Evolutionary conservation across 2,329 filamentous ascomycete species (phyloP), one percentile per base, ranked within the genome.

Genomic region (Nigrospora sphaerica): DNA sequence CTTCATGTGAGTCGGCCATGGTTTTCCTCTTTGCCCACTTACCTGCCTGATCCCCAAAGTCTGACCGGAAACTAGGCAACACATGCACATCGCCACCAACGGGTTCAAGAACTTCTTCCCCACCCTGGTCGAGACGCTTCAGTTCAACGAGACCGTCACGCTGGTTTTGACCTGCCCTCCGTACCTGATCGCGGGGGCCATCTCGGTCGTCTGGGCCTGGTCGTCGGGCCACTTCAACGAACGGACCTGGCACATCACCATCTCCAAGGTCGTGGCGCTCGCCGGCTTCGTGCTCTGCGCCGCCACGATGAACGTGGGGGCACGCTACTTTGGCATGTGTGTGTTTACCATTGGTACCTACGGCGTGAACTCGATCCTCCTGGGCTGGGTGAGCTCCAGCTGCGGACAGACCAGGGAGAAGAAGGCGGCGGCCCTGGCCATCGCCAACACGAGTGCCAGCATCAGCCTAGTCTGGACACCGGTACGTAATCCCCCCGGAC

Each of bases 161-260:
- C 64, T 77, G 0, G 65, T 73, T 14, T 67, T 78, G 46, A 77
- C 72, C 10, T 71, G 70, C 50, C 74, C 74, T 0, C 74, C 74
- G 0, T 77, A 73, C 55, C 63, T 74, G 38, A 61, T 73, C 34
- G 73, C 73, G 1, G 72, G 71, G 14, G 66, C 63, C 0, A 64
- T 66, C 3, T 71, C 70, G 9, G 70, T 77, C 32, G 52, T 64
- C 12, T 69, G 70, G 13, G 72, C 70, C 1, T 74, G 68, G 65
- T 73, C 65, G 41, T 75, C 72, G 3, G 74, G 73, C 2, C 64
- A 65, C 2, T 61, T 70, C 47, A 67, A 73, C 41, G 71, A 75
- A 49, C 65, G 70, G 7, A 74, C 71, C 0, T 74, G 69, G 69
- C 71, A 75, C 44, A 73, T 74, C 42, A 73, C 70, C 0, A 60